Percentiles rank a stretch among this genome's conserved stretches.
These are phyloP conservation scores for Diplodia mutila DNA, from an alignment of 2,329 filamentous ascomycete genomes.

Conservation along the genomic window DNA sequence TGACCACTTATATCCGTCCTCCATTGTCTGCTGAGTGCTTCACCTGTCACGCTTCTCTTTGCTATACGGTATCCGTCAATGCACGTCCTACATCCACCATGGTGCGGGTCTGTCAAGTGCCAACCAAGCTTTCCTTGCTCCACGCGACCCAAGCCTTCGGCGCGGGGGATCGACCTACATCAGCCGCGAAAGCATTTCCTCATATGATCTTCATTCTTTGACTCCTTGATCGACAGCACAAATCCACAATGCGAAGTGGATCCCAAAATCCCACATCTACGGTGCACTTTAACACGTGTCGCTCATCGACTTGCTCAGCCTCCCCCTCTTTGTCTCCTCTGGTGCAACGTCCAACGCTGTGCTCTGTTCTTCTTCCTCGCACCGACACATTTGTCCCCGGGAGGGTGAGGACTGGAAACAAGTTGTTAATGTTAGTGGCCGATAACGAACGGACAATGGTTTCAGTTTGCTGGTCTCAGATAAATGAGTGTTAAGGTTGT, in stretches of 20 bases:
- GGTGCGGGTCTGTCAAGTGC: too few species aligned
- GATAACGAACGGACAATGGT: too few species aligned
- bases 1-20: neutral
- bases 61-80: neutral
- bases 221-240: neutral
- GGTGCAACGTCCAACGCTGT: neutral
- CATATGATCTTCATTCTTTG: neutral
- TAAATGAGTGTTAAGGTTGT: too few species aligned
- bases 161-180: neutral
- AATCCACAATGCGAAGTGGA: neutral
- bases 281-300: neutral
- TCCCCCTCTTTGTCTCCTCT: neutral
- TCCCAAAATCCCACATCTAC: neutral
- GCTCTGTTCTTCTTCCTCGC: neutral
- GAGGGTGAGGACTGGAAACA: too few species aligned
- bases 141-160: neutral
- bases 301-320: neutral
- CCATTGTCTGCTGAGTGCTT: too few species aligned
- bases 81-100: too few species aligned
- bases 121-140: neutral
- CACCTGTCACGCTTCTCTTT: too few species aligned
- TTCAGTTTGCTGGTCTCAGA: too few species aligned
- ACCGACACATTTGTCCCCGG: too few species aligned
- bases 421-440: too few species aligned
- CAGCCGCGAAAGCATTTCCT: too few species aligned